Base-by-base conservation (phyloP, 2,329 filamentous ascomycete species). In the Balansia obtecta region DNA sequence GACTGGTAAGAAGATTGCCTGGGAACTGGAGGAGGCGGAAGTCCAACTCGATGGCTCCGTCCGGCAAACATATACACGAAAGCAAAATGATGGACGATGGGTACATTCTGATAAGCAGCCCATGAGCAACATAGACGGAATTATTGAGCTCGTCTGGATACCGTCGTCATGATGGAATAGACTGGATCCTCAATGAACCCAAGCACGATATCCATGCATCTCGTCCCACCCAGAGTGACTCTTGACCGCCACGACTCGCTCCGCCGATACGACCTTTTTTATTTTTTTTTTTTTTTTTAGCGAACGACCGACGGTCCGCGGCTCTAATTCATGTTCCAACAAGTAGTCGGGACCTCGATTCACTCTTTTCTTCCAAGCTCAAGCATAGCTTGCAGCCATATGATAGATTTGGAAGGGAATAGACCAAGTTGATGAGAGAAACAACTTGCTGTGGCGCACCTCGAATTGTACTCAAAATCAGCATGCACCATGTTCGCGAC, bases 81-180 rank as follows among this genome's bases (percentile, higher is more conserved):
- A 73, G 57, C 68, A 69, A 40, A 68, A 75, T 47, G 77, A 81
- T 58, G 66, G 65, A 60, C 65, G 77, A 53, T 80, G 77, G 76
- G 71, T 70, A 11, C 66, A 73, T 53, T 57, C 59, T 39, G 66
- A 70, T 53, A 72, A 66, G 41, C 63, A 64, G 49, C 65, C 68
- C 1, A 77, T 80, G 75, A 75, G 70, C 55, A 68, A 71, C 48
- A 66, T 71, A 16, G 77, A 80, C 57, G 76, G 76, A 3, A 60
- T 80, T 33, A 68, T 80, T 43, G 77, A 80, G 65, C 65, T 80
- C 51, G 70, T 80, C 48, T 80, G 76, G 77, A 65, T 78, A 40
- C 70, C 74, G 12, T 40, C 46, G 13, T 56, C 57, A n/a, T 61
- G 49, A 50, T 18, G 13, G 16, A 7, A 22, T 27, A 20, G 49